phyloP scores from a whole-genome alignment of 1,284 basidiomycete genomes.

The Rhodotorula sp. region DNA sequence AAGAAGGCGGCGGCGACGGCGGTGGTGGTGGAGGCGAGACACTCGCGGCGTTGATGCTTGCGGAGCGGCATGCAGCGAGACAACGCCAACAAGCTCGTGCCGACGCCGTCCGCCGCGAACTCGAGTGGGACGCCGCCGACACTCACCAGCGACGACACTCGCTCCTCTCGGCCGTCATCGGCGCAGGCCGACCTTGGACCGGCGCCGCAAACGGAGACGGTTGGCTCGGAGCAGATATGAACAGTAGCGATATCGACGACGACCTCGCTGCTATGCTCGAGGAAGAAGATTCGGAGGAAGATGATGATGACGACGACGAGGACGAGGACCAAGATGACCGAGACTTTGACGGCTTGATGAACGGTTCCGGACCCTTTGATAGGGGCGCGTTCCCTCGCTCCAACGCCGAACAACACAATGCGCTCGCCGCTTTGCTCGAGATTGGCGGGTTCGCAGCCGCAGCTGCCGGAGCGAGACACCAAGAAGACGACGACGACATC shows the following conservation, averaged over 20 bases:
- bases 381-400: neutral
- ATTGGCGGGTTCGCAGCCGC: neutral
- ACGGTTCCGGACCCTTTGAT: neutral
- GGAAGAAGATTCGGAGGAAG: conserved; percentile 12
- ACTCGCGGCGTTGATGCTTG: conserved; percentile 15
- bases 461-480: neutral
- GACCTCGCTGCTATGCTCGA: neutral
- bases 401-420: neutral
- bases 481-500: neutral
- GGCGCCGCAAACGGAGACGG: neutral
- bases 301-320: conserved; percentile 3
- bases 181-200: neutral
- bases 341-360: no score
- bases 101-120: neutral
- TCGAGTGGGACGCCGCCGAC: conserved; percentile 31
- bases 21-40: neutral
- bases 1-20: neutral
- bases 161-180: conserved; percentile 1
- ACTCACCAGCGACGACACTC: neutral
- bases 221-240: neutral
- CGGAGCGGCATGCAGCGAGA: conserved; percentile 1
- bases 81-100: neutral
- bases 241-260: neutral
- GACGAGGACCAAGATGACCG: neutral
- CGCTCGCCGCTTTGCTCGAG: neutral